Percentiles rank a stretch among this genome's conserved stretches.
Conservation (phyloP, 768 basidiomycete species). For the Macrolepiota albuminosa region DNA sequence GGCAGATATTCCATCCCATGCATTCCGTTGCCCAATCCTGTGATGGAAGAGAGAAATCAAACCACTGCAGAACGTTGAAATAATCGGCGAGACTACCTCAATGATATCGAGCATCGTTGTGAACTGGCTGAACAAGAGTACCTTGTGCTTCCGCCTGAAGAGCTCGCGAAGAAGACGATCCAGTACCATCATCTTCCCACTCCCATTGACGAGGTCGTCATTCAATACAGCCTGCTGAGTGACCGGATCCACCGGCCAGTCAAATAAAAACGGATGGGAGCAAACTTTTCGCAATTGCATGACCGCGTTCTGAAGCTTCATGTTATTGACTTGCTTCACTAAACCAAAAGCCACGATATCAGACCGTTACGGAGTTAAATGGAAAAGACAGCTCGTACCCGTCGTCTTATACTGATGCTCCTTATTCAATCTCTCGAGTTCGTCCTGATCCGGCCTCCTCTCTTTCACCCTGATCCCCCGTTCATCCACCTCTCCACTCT, state of each 20-base stretch:
- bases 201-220: slow-evolving; percentile 77
- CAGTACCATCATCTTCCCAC: slow-evolving; percentile 97
- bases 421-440: slow-evolving; percentile 48
- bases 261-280: slow-evolving; percentile 89
- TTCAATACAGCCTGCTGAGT: slow-evolving; percentile 64
- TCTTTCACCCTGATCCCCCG: slow-evolving; percentile 23
- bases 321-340: slow-evolving; percentile 88
- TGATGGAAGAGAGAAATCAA: not conserved
- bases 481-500: slow-evolving; percentile 39
- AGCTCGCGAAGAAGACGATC: slow-evolving; percentile 83
- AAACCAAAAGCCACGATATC: not conserved
- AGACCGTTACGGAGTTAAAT: not conserved
- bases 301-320: slow-evolving; percentile 89
- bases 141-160: slow-evolving; percentile 78
- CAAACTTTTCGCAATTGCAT: slow-evolving; percentile 98
- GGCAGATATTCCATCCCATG: slow-evolving; percentile 81
- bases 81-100: slow-evolving; percentile 46
- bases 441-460: slow-evolving; percentile 28
- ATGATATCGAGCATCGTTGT: slow-evolving; percentile 96
- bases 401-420: slow-evolving; percentile 56
- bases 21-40: slow-evolving; percentile 85
- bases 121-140: slow-evolving; percentile 89
- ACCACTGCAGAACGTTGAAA: not conserved
- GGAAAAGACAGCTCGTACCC: slow-evolving; percentile 33
- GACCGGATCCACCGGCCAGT: slow-evolving; percentile 67